These are phyloP conservation scores for Lasiodiplodia citricola DNA, from an alignment of 2,329 filamentous ascomycete genomes.

Conservation along the genomic window DNA sequence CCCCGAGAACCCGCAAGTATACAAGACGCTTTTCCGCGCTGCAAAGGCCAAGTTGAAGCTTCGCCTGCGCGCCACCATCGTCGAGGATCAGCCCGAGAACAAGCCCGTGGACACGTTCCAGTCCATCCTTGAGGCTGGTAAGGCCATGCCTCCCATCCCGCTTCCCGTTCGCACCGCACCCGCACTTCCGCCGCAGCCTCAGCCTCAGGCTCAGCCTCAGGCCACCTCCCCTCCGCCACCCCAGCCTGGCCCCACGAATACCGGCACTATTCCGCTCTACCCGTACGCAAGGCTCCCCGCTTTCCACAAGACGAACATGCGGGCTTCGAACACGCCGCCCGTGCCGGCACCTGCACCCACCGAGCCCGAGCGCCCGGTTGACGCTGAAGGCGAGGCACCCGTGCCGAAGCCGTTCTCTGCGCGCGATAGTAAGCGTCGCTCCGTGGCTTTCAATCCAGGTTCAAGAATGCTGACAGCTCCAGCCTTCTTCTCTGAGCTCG, in stretches of 20 bases:
- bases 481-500: conserved; percentile 41
- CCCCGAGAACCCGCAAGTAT: conserved; percentile 76
- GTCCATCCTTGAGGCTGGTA: conserved; percentile 7
- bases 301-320: conserved; percentile 29
- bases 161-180: conserved; percentile 15
- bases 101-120: not conserved
- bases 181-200: conserved; percentile 6
- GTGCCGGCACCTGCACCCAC: not conserved
- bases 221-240: not conserved
- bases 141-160: conserved; percentile 12
- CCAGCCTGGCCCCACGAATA: not conserved
- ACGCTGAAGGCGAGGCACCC: conserved; percentile 45
- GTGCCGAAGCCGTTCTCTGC: conserved; percentile 48
- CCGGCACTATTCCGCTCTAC: conserved; percentile 26
- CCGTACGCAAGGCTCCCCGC: conserved; percentile 26
- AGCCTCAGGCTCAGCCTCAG: conserved; percentile 22
- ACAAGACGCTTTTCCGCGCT: conserved; percentile 95
- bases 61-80: conserved; percentile 75
- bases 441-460: not conserved
- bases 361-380: conserved; percentile 4
- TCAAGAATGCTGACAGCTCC: not conserved
- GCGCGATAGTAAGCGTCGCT: conserved; percentile 36
- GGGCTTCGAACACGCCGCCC: conserved; percentile 1
- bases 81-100: conserved; percentile 33
- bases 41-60: conserved; percentile 99